Percentiles rank a stretch among this genome's conserved stretches.
phyloP scores from a whole-genome alignment of 495 filamentous ascomycete genomes.

The Penicillium silybi region DNA sequence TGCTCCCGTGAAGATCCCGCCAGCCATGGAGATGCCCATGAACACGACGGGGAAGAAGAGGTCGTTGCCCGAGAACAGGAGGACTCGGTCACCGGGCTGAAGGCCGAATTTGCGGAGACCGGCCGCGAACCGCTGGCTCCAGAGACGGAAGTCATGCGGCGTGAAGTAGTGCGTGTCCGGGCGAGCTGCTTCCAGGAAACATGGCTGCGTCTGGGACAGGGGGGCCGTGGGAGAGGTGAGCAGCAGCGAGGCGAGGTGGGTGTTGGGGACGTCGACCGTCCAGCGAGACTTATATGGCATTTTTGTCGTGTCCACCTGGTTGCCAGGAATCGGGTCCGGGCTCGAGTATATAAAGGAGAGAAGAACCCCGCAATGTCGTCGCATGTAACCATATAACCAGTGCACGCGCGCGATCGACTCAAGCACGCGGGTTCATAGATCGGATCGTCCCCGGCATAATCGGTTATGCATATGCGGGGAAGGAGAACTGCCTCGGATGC shows the following conservation, averaged over 20 bases:
- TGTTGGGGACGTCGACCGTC: conserved; percentile 43
- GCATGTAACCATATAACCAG: conserved; percentile 5
- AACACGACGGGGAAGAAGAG: conserved; percentile 71
- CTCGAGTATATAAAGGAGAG: not conserved
- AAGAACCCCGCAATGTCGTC: not conserved
- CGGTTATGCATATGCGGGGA: conserved; percentile 26
- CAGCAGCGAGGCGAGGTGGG: conserved; percentile 47
- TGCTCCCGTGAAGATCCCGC: conserved; percentile 74
- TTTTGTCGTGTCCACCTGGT: not conserved
- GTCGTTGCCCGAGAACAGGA: conserved; percentile 68
- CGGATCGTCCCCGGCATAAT: conserved; percentile 24
- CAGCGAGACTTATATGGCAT: conserved; percentile 55
- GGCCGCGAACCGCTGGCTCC: conserved; percentile 66
- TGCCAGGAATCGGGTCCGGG: not conserved
- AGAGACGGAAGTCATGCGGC: conserved; percentile 57
- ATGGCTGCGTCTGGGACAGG: conserved; percentile 39
- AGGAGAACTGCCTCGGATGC: conserved; percentile 1
- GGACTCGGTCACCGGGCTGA: conserved; percentile 63
- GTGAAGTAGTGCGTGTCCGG: conserved; percentile 56
- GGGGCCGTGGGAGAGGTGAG: conserved; percentile 44
- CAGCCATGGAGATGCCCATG: conserved; percentile 70
- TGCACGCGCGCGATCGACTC: conserved; percentile 1
- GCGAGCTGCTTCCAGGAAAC: conserved; percentile 52
- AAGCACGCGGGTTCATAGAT: not conserved
- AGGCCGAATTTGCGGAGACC: conserved; percentile 66